Base-by-base conservation (phyloP, 371 early-diverging fungal species). In the Mortierella sp. region DNA sequence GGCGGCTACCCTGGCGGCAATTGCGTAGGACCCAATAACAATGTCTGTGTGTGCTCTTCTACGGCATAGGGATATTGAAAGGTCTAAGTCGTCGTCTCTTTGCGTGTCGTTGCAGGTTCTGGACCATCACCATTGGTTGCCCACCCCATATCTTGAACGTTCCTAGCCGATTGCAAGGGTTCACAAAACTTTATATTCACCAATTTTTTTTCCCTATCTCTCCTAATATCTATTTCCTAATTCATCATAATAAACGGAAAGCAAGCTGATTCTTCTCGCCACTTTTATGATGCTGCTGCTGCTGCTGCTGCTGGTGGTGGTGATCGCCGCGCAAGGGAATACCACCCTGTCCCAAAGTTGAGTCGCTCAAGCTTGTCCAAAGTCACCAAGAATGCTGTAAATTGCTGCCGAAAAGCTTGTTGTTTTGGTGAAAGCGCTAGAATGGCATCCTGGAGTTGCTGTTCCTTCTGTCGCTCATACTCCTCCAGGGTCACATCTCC, bases 291-390 rank as follows among this genome's bases (percentile, higher is more conserved):
- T 21, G 35, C 35, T 35, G 35, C 35, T 35, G 35, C 35, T 35
- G 35, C 35, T 35, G 35, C 35, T 35, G 3, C 35, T 35, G 35
- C 35, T 35, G 35, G 3, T 35, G 35, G 0, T 2, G 35, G 35
- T 2, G 24, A 11, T 32, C 35, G 35, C 14, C 8, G 65, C 21
- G 38, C 2, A 6, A 65, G 38, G 8, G 32, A 10, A 55, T 83
- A 77, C 77, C 77, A 83, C 35, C 84, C 84, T 38, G 79, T 83
- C 18, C 80, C 84, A 27, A 83, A 60, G 72, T 83, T 83, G 14
- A 83, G 35, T 21, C 77, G 27, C 49, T 35, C 38, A 12, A 83
- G 41, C 3, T 54, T 4, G 12, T 32, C 35, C 41, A 80, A 7
- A 21, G 49, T 71, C 6, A 16, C 29, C 71, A 80, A 27, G 60